Percentiles rank a stretch among this genome's conserved stretches.
These are phyloP conservation scores for Petunia axillaris DNA, from an alignment of 257 asterid genomes.

Conservation along the genomic window DNA sequence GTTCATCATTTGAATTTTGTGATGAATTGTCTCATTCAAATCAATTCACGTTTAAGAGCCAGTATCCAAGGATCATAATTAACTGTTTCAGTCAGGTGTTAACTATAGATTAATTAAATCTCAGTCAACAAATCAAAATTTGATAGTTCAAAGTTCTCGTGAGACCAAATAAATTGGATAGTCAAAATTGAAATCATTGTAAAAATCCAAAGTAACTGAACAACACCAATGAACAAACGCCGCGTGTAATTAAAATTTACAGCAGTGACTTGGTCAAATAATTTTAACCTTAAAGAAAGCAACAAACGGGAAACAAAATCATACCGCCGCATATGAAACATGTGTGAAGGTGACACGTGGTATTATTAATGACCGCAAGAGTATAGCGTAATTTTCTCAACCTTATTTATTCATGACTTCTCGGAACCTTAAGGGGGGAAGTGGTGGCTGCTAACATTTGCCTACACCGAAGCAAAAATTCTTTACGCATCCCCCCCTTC, in stretches of 20 bases:
- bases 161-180: neutral
- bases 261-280: neutral
- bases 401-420: conserved; percentile 19
- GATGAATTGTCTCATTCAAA: no score
- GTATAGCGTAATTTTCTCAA: neutral
- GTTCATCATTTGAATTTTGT: no score
- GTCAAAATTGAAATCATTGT: neutral
- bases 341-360: neutral
- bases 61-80: no score
- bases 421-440: neutral
- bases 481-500: neutral
- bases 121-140: no score
- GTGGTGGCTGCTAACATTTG: neutral
- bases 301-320: neutral
- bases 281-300: neutral
- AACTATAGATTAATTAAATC: no score
- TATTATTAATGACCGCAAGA: neutral
- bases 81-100: no score
- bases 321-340: conserved; percentile 15
- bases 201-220: neutral
- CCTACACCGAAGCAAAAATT: neutral
- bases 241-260: neutral
- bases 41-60: no score
- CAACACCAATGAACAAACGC: no score
- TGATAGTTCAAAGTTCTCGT: no score